Evolutionary conservation across 2,329 filamentous ascomycete species (phyloP), one percentile per base, ranked within the genome.

Genomic region (Fusarium sp.): DNA sequence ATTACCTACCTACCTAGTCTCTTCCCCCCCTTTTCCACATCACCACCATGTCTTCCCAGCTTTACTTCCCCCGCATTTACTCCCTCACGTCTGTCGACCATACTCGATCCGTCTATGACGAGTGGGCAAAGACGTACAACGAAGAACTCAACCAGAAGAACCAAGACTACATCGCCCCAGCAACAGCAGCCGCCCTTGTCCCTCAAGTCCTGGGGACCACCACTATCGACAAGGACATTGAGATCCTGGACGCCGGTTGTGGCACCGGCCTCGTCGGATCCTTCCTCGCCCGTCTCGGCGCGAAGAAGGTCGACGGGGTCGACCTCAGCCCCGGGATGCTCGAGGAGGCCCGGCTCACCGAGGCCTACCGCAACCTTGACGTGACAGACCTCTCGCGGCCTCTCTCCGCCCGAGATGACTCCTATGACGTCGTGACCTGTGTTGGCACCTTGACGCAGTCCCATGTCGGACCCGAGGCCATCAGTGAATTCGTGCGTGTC

Each of bases 311-410:
- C 46, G 85, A 89, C 59, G 88, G 88, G 29, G 77, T 88, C 29
- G 88, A 90, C 71, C 79, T 89, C 17, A 87, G 85, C 59, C 81
- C 83, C 2, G 84, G 85, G 35, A 90, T 90, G 88, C 83, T 90
- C 6, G 82, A 84, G 4, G 78, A 87, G n/a, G 88, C 88, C 4
- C 77, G 81, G n/a, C 79, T 84, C 42, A 85, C 84, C 0, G 85
- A 84, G 3, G 83, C 83, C 24, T 90, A 89, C 77, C 81, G 82
- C 20, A 75, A 81, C 20, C 80, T 90, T 11, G 79, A 81, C 20
- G 76, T 82, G 4, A 84, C 81, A 1, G 87, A 90, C 73, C 78
- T 90, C 69, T 86, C 85, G 20, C 80, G 83, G 57, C 81, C 78
- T 1, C 80, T 90, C 16, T 74, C 81, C 5, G 77, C 79, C 40